A percentile compares a stretch with the other conserved stretches of the same genome.
These are phyloP conservation scores for Acanthamoeba sp. DNA, from an alignment of 208 protist genomes.

Conservation along the genomic window DNA sequence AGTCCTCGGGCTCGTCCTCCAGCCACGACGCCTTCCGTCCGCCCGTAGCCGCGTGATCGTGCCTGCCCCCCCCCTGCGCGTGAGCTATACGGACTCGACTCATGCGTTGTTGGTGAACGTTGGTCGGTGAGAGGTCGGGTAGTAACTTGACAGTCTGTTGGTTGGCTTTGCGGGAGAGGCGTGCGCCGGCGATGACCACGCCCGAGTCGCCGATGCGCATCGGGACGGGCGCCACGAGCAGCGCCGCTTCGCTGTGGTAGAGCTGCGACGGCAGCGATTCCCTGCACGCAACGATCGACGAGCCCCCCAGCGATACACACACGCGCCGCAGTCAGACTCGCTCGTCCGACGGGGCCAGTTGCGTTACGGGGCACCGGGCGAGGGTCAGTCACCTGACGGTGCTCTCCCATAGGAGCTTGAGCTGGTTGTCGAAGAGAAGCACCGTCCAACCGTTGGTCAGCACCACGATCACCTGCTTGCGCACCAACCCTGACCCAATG, in stretches of 20 bases:
- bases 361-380: too few relatives aligned
- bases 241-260: conserved; percentile 71
- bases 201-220: conserved; percentile 45
- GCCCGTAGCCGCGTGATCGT: background rate
- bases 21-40: conserved; percentile 15
- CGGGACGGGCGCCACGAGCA: conserved; percentile 46
- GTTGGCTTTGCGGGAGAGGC: conserved; percentile 26
- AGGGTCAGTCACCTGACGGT: conserved; percentile 6
- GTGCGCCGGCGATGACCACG: conserved; percentile 8
- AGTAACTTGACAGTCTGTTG: background rate
- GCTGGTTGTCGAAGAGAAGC: conserved; percentile 77
- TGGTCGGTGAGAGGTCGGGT: background rate
- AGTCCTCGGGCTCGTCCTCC: background rate
- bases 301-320: too few relatives aligned
- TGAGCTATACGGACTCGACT: too few relatives aligned
- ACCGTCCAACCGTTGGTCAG: conserved; percentile 79
- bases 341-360: too few relatives aligned
- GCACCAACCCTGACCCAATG: background rate
- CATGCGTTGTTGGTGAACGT: background rate
- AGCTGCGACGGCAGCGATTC: conserved; percentile 32
- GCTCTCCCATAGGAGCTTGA: conserved; percentile 80
- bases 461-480: conserved; percentile 77
- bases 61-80: background rate
- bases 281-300: background rate
- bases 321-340: too few relatives aligned